These are phyloP conservation scores for Vitellaria paradoxa DNA, from an alignment of 179 eudicot genomes.

Conservation along the genomic window DNA sequence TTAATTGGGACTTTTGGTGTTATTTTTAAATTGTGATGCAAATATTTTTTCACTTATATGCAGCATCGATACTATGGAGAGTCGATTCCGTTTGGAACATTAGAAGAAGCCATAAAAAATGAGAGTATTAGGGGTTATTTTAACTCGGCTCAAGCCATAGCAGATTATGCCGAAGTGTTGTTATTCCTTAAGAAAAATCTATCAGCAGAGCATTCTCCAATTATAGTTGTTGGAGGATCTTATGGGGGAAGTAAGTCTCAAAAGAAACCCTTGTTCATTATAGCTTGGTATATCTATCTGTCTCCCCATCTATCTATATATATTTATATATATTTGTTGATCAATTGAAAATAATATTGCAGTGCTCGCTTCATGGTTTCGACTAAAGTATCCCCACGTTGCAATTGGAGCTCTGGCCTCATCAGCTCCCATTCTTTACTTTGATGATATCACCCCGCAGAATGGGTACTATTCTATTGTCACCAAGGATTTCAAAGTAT, in stretches of 20 bases:
- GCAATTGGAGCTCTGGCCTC: slow-evolving; percentile 53
- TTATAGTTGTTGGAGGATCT: slow-evolving; percentile 57
- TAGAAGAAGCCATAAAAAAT: slow-evolving; percentile 29
- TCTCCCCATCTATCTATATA: too few relatives aligned
- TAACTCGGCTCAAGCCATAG: slow-evolving; percentile 60
- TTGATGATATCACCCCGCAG: slow-evolving; percentile 41
- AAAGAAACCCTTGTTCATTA: background rate
- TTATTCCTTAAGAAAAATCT: slow-evolving; percentile 32
- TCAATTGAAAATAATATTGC: background rate
- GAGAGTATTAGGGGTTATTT: slow-evolving; percentile 43
- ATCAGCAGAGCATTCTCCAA: slow-evolving; percentile 38
- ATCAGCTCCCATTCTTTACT: slow-evolving; percentile 44
- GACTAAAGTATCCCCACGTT: slow-evolving; percentile 52
- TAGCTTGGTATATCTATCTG: background rate
- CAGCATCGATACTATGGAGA: slow-evolving; percentile 56
- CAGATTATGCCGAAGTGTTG: slow-evolving; percentile 58
- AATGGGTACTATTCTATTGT: slow-evolving; percentile 38
- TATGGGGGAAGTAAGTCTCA: slow-evolving; percentile 60
- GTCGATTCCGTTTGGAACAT: slow-evolving; percentile 40
- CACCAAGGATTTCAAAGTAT: slow-evolving; percentile 46
- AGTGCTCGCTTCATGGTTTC: slow-evolving; percentile 59
- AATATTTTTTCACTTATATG: background rate
- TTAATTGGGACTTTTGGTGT: background rate
- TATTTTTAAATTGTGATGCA: too few relatives aligned
- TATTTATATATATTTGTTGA: background rate